phyloP scores from a whole-genome alignment of 2,329 filamentous ascomycete species.

The Diaporthe capsici region DNA sequence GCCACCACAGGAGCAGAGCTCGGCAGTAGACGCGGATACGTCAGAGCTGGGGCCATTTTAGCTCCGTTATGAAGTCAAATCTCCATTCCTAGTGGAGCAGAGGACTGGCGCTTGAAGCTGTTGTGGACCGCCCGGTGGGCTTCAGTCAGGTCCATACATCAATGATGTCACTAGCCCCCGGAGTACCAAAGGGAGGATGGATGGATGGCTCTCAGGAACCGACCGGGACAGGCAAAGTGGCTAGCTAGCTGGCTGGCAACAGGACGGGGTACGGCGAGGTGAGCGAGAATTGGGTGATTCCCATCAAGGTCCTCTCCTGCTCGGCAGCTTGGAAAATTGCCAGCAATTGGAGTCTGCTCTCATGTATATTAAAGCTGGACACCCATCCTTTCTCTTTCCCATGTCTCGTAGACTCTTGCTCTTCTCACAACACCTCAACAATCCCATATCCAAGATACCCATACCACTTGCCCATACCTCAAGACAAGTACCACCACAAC shows the following conservation, averaged over 20 bases:
- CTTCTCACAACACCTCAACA: conserved; percentile 19
- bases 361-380: conserved; percentile 25
- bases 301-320: background rate
- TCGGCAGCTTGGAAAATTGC: background rate
- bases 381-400: background rate
- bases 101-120: conserved; percentile 8
- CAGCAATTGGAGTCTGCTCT: background rate
- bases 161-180: conserved; percentile 29
- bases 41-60: conserved; percentile 17
- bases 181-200: background rate
- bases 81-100: conserved; percentile 22
- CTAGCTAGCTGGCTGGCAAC: background rate
- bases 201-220: conserved; percentile 13
- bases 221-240: background rate
- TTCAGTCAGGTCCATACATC: conserved; percentile 22
- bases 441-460: conserved; percentile 26
- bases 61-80: conserved; percentile 34
- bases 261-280: background rate
- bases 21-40: conserved; percentile 13
- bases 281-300: background rate
- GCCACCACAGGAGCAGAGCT: background rate
- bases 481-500: background rate
- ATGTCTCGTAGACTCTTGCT: conserved; percentile 7
- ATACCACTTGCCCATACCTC: background rate
- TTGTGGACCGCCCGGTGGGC: background rate